Base-by-base conservation (phyloP, 257 asterid genomes). In the Scutellaria barbata region DNA sequence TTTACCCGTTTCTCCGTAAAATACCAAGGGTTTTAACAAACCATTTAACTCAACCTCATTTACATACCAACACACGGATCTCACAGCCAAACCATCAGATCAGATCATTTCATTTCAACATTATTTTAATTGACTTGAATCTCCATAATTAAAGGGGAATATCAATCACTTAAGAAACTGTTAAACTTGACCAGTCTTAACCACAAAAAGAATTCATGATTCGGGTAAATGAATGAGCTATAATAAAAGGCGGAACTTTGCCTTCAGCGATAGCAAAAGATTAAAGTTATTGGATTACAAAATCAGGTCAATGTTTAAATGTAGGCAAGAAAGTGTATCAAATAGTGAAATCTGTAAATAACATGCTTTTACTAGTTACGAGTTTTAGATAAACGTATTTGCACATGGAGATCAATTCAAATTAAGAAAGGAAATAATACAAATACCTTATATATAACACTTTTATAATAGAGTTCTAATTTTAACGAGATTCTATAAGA, bases 31-130 rank as follows among this genome's bases (percentile, higher is more conserved):
- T 22, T 1, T 22, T 22, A 22, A 22, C 25, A 22, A 22, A 22
- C 0, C 25, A 22, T 22, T 22, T 22, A 22, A 22, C 25, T 22
- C 25, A 22, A 22, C 25, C 25, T 22, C 25, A 22, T 22, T 22
- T 22, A 22, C n/a, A 61, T 39, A 51, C 30, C 33, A 22, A 43
- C 50, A 67, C 35, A 58, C 39, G 69, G 57, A 30, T 11, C 18
- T 11, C 35, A 60, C 33, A 13, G 60, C 7, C 45, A 20, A 67
- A 67, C 40, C 68, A 66, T 74, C 63, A 66, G 41, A 66, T 74
- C 63, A 66, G 41, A 30, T 39, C 16, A 13, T 46, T 33, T 37
- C 48, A 56, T 48, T 47, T 66, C 52, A 46, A 18, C 25, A 46
- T 39, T 13, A 56, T 4, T 55, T 43, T 40, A 14, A 47, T 13